Evolutionary conservation across 1,284 basidiomycete genomes (phyloP).

Genomic region (Sporisorium iseilematis-ciliati): DNA sequence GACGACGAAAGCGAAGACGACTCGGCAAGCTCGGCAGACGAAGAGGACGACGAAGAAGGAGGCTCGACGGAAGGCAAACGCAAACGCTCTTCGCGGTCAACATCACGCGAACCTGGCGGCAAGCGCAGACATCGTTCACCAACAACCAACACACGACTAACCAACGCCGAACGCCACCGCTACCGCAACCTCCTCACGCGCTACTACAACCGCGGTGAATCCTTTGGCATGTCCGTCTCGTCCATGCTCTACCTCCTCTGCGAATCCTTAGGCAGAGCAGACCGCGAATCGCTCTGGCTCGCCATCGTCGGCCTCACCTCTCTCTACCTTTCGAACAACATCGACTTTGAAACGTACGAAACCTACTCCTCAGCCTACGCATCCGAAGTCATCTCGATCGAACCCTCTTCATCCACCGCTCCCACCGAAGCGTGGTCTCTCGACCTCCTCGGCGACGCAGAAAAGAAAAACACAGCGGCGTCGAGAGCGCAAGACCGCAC

Average conservation of each 20-base stretch:
- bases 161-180: conserved; percentile 45
- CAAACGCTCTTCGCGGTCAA: conserved; percentile 20
- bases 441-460: conserved; percentile 21
- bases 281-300: conserved; percentile 92
- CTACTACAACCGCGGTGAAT: conserved; percentile 87
- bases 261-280: conserved; percentile 86
- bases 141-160: conserved; percentile 20
- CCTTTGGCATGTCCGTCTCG: conserved; percentile 88
- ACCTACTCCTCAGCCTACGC: conserved; percentile 58
- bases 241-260: conserved; percentile 91
- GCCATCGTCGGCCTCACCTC: conserved; percentile 93
- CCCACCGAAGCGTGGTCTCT: conserved; percentile 33
- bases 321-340: conserved; percentile 88
- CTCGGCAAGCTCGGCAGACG: conserved; percentile 18
- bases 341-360: conserved; percentile 89
- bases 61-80: conserved; percentile 48
- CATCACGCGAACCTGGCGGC: conserved; percentile 2
- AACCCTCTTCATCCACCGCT: conserved; percentile 14
- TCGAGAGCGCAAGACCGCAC: conserved; percentile 7
- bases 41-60: conserved; percentile 49
- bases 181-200: conserved; percentile 62
- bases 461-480: not conserved
- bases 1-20: conserved; percentile 72
- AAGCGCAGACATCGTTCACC: conserved; percentile 22
- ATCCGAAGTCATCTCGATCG: conserved; percentile 60